Conservation (phyloP, 2,329 filamentous ascomycete species). For the Sporothrix brasiliensis region DNA sequence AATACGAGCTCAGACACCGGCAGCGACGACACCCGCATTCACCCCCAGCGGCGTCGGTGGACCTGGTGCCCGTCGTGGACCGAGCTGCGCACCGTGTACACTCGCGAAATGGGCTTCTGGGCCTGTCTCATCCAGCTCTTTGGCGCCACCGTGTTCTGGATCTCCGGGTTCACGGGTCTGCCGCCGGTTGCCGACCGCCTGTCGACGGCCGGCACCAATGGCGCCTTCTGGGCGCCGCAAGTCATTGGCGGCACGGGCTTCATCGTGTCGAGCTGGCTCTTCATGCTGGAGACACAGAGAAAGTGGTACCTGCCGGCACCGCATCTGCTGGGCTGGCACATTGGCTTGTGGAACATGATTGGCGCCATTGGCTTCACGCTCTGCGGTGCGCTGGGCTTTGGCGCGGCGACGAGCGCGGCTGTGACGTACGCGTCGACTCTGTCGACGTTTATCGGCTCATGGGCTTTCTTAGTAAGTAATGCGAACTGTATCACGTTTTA, state of each 20-base stretch:
- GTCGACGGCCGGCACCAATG: constrained; percentile 51
- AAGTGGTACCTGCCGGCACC: constrained; percentile 64
- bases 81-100: constrained; percentile 62
- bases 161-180: constrained; percentile 62
- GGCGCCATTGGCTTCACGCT: constrained; percentile 66
- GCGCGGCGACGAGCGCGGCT: constrained; percentile 43
- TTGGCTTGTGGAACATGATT: constrained; percentile 67
- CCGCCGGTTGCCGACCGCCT: constrained; percentile 59
- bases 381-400: constrained; percentile 60
- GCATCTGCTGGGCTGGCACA: constrained; percentile 65
- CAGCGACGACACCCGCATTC: not conserved
- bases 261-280: constrained; percentile 59
- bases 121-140: constrained; percentile 60
- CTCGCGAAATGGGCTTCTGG: constrained; percentile 65
- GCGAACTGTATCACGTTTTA: no score
- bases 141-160: constrained; percentile 66
- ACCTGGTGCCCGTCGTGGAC: constrained; percentile 61
- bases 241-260: constrained; percentile 66
- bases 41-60: constrained; percentile 48
- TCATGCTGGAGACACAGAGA: constrained; percentile 68
- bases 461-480: constrained; percentile 50
- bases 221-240: constrained; percentile 64
- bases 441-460: constrained; percentile 54
- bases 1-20: not conserved
- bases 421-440: constrained; percentile 54